Evolutionary conservation across 2,329 filamentous ascomycete species (phyloP), one percentile per base, ranked within the genome.

Genomic region (Aspergillus sp.): DNA sequence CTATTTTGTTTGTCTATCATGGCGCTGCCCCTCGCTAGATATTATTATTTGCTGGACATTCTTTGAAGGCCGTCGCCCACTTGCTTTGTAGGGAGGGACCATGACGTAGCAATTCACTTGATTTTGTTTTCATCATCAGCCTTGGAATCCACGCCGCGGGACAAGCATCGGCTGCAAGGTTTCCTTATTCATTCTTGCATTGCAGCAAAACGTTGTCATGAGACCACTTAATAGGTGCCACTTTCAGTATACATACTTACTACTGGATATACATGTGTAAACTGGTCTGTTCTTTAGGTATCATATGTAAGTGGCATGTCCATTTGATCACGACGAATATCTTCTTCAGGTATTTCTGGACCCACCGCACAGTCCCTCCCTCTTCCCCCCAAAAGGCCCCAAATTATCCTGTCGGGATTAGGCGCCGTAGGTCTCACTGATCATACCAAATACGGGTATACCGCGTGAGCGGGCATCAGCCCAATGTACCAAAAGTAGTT

Each of bases 131-230:
- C 25, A 28, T 28, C n/a, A 36, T 15, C 51, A 15, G 36, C 32
- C 51, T 25, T 41, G 50, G 17, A 39, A 39, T 5, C 15, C 30
- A 30, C 25, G 15, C 47, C 28, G 28, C 5, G 12, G 25, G 23
- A 17, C 23, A 13, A 47, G 41, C 39, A 30, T 5, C n/a, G 9
- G 10, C n/a, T 55, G 32, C 51, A 53, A 55, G 39, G 45, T 36
- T 36, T 36, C 12, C 32, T 13, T 5, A 12, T 32, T 55, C 17
- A 25, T 19, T 39, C 39, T 23, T 32, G 36, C 39, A 36, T 47
- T 55, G 53, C 53, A 55, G 52, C 36, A 23, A 23, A 38, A 30
- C 41, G 52, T 30, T 55, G 52, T 55, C 52, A 50, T 50, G 47
- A 50, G 47, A 50, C 47, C n/a, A 25, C 15, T 49, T 17, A 4